Conservation (phyloP, 2,329 filamentous ascomycete species). For the Apiospora malaysiana region DNA sequence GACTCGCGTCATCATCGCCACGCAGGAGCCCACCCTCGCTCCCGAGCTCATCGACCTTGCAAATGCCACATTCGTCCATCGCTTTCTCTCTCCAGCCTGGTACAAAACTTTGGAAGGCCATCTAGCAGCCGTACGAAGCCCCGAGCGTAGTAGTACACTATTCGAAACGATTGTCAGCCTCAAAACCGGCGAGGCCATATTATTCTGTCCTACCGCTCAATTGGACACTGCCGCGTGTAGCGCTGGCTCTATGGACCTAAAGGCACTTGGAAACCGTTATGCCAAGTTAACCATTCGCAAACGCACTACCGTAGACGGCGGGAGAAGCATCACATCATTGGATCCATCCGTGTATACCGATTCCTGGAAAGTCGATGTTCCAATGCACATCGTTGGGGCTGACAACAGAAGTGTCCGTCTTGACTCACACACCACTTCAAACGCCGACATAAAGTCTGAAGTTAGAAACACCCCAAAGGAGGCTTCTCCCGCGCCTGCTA, state of each 20-base stretch:
- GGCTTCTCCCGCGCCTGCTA: not conserved
- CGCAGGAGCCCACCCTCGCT: constrained; percentile 32
- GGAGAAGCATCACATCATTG: constrained; percentile 28
- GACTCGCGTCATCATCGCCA: constrained; percentile 32
- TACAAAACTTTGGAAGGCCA: constrained; percentile 30
- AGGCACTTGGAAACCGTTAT: constrained; percentile 26
- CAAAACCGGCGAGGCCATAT: constrained; percentile 31
- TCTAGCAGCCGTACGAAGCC: constrained; percentile 28
- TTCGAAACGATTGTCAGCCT: constrained; percentile 31
- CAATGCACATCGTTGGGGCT: not conserved
- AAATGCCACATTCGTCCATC: constrained; percentile 34
- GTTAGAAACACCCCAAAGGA: not conserved
- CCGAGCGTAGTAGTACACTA: constrained; percentile 22
- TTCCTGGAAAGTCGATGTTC: not conserved
- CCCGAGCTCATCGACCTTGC: constrained; percentile 31
- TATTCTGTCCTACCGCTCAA: constrained; percentile 31
- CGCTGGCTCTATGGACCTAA: constrained; percentile 25
- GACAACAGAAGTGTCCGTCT: not conserved
- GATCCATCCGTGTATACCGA: not conserved
- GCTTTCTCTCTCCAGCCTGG: constrained; percentile 33
- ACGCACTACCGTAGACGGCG: constrained; percentile 30
- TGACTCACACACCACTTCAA: not conserved
- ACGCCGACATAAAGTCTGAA: not conserved
- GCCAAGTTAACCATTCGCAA: constrained; percentile 30
- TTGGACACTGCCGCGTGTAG: not conserved